phyloP scores from a whole-genome alignment of 2,329 filamentous ascomycete genomes.

The Gnomoniopsis sp. region DNA sequence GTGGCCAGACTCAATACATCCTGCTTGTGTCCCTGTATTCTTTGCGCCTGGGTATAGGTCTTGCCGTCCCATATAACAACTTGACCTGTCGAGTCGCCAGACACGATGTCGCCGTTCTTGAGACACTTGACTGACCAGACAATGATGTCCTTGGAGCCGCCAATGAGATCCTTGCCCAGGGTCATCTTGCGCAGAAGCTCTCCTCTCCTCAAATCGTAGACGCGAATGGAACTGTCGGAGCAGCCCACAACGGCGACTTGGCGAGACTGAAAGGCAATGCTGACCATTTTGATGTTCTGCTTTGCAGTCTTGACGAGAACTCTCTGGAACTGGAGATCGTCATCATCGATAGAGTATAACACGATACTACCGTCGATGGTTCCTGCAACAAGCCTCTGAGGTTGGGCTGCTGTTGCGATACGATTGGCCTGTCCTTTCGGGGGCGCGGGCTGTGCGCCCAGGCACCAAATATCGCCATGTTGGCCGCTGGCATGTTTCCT shows the following conservation, averaged over 20 bases:
- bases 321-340: slow-evolving; percentile 75
- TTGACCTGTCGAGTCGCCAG: slow-evolving; percentile 91
- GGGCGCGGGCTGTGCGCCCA: slow-evolving; percentile 75
- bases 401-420: slow-evolving; percentile 19
- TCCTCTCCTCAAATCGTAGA: slow-evolving; percentile 81
- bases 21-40: slow-evolving; percentile 81
- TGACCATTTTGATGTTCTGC: slow-evolving; percentile 86
- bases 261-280: slow-evolving; percentile 83
- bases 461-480: slow-evolving; percentile 95
- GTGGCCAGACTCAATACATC: slow-evolving; percentile 87
- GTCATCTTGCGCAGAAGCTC: slow-evolving; percentile 78
- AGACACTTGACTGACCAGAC: slow-evolving; percentile 93
- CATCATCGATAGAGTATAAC: slow-evolving; percentile 80
- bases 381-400: slow-evolving; percentile 70
- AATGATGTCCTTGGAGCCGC: slow-evolving; percentile 79
- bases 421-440: slow-evolving; percentile 26
- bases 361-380: slow-evolving; percentile 90
- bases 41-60: slow-evolving; percentile 83
- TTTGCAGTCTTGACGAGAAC: slow-evolving; percentile 72
- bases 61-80: slow-evolving; percentile 91
- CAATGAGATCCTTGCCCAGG: slow-evolving; percentile 72
- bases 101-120: slow-evolving; percentile 84
- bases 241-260: slow-evolving; percentile 85
- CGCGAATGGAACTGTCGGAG: slow-evolving; percentile 91
- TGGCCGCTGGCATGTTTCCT: slow-evolving; percentile 84